Evolutionary conservation across 1,139 yeast genomes (phyloP), one percentile per base, ranked within the genome.

Genomic region (Candida freyschussii): DNA sequence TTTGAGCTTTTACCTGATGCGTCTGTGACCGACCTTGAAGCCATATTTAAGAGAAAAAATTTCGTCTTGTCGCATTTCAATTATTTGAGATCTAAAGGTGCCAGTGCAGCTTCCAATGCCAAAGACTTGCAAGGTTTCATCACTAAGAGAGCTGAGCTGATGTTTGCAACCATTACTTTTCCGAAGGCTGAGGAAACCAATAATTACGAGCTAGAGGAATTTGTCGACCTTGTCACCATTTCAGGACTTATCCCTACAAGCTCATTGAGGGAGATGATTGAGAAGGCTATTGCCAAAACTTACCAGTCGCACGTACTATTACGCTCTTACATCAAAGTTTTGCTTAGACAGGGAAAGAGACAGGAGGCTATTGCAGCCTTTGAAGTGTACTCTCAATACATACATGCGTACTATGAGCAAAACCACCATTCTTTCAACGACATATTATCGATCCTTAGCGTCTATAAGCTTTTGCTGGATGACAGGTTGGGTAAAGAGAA

Each of bases 161-260:
- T 55, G 6, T 47, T 57, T 27, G 39, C 41, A 12, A 30, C 43
- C 1, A 40, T 63, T 2, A 49, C 52, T 6, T 67, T 70, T 36
- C 78, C 78, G 0, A 57, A 49, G 22, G 72, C 78, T 3, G 53
- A 60, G 6, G 65, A 67, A 29, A 13, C 51, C 2, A 71, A 69
- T 42, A 49, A 55, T 51, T 15, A 50, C 40, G 36, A 53, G 50
- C 32, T 57, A 45, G 53, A 60, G 55, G 49, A 58, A 43, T 50
- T 57, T 50, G 24, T 56, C 53, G 55, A 48, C 47, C 13, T 32
- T 30, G 18, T 32, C 37, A 15, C 48, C 30, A 8, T 26, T 25
- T 28, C 45, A 17, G 40, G 43, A 32, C 29, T 40, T 7, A 28
- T 42, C 6, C 35, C 47, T 11, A 39, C 56, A 0, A 22, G 38